phyloP scores from a whole-genome alignment of 257 asterid species.

The Nicotiana tabacum region DNA sequence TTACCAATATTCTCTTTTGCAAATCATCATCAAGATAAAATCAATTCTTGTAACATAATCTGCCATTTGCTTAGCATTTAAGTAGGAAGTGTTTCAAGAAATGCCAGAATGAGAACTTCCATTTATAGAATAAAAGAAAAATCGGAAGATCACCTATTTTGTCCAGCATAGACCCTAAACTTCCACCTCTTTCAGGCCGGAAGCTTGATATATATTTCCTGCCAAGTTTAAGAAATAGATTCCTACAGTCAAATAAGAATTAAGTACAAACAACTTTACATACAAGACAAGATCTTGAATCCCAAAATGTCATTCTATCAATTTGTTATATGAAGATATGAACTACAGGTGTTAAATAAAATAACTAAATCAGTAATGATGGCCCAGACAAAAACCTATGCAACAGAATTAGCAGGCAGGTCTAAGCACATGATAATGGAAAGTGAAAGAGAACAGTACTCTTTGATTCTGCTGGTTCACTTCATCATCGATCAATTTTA shows the following conservation, averaged over 20 bases:
- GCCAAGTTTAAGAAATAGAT: constrained; percentile 17
- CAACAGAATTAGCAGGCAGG: background rate
- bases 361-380: background rate
- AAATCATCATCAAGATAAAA: constrained; percentile 7
- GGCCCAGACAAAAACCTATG: background rate
- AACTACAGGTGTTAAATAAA: background rate
- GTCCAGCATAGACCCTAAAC: constrained; percentile 55
- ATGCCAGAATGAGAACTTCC: background rate
- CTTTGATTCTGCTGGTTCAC: background rate
- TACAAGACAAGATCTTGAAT: background rate
- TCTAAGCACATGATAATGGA: background rate
- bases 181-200: constrained; percentile 62
- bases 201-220: constrained; percentile 71
- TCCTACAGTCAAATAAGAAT: background rate
- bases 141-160: constrained; percentile 44
- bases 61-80: background rate
- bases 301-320: background rate
- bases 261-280: constrained; percentile 5
- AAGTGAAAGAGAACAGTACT: background rate
- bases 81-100: background rate
- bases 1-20: constrained; percentile 9
- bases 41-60: background rate
- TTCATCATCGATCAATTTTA: background rate
- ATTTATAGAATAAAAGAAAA: background rate
- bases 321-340: background rate